A percentile compares a stretch with the other conserved stretches of the same genome.
phyloP scores from a whole-genome alignment of 2,329 filamentous ascomycete genomes.

The Orbilia javanica region DNA sequence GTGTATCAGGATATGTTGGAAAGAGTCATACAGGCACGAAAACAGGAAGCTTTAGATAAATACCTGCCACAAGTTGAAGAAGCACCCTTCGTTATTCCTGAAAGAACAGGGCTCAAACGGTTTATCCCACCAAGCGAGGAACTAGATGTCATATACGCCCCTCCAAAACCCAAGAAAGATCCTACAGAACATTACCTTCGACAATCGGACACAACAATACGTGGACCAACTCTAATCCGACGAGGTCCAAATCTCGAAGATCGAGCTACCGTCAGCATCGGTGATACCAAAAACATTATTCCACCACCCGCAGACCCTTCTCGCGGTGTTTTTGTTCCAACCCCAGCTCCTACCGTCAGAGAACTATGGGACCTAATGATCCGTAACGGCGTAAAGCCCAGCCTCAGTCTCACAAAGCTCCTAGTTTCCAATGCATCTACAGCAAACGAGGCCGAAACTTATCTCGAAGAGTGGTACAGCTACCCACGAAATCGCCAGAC shows the following conservation, averaged over 20 bases:
- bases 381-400: slow-evolving; percentile 35
- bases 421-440: slow-evolving; percentile 29
- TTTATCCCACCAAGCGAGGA: slow-evolving; percentile 34
- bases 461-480: slow-evolving; percentile 45
- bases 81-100: background rate
- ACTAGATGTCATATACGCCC: slow-evolving; percentile 26
- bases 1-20: slow-evolving; percentile 61
- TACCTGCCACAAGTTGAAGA: background rate
- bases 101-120: slow-evolving; percentile 7
- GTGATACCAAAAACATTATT: slow-evolving; percentile 59
- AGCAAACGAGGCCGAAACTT: slow-evolving; percentile 23
- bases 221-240: slow-evolving; percentile 28
- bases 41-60: slow-evolving; percentile 34
- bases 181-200: slow-evolving; percentile 37
- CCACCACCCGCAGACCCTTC: slow-evolving; percentile 53
- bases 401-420: slow-evolving; percentile 28
- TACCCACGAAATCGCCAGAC: slow-evolving; percentile 18
- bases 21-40: slow-evolving; percentile 58
- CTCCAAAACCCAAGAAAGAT: slow-evolving; percentile 30
- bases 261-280: slow-evolving; percentile 39
- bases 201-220: slow-evolving; percentile 26
- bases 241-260: slow-evolving; percentile 47
- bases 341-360: slow-evolving; percentile 53
- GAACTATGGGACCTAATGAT: slow-evolving; percentile 57
- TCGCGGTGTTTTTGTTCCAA: slow-evolving; percentile 54